phyloP scores from a whole-genome alignment of 192 early-diverging fungal species.

The Umbelopsis vinacea region DNA sequence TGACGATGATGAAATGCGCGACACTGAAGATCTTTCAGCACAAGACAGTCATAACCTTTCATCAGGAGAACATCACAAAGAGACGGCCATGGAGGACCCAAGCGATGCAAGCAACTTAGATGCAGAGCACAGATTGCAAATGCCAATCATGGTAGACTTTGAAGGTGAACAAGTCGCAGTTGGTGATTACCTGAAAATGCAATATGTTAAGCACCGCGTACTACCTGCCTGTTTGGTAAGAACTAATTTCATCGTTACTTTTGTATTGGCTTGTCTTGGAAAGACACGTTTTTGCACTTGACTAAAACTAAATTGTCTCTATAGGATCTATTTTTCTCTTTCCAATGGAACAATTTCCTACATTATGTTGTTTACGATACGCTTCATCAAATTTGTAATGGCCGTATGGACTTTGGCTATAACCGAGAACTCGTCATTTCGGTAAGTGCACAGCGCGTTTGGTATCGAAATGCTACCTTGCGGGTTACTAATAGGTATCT shows the following conservation, averaged over 20 bases:
- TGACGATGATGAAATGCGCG: conserved; percentile 1
- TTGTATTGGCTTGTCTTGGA: no score
- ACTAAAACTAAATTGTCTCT: neutral
- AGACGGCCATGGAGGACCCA: conserved; percentile 7
- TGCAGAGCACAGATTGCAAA: conserved; percentile 12
- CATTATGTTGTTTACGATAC: conserved; percentile 99
- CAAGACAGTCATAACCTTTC: neutral
- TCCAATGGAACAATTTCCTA: conserved; percentile 98
- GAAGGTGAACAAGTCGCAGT: conserved; percentile 52
- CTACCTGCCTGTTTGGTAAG: conserved; percentile 63
- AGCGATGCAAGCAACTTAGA: neutral
- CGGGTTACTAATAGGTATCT: neutral
- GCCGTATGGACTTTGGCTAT: conserved; percentile 72
- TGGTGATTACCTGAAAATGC: conserved; percentile 75
- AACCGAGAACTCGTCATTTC: conserved; percentile 64
- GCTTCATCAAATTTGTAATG: conserved; percentile 96
- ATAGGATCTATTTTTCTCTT: conserved; percentile 89
- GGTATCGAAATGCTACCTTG: neutral
- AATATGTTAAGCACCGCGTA: conserved; percentile 68
- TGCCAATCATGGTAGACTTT: conserved; percentile 13
- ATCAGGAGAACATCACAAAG: conserved; percentile 1
- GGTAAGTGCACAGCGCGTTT: neutral
- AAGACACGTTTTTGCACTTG: no score
- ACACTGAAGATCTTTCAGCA: neutral
- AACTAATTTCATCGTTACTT: neutral